Base-by-base conservation (phyloP, 108 stramenopile species). In the Stephanodiscus minutulus region DNA sequence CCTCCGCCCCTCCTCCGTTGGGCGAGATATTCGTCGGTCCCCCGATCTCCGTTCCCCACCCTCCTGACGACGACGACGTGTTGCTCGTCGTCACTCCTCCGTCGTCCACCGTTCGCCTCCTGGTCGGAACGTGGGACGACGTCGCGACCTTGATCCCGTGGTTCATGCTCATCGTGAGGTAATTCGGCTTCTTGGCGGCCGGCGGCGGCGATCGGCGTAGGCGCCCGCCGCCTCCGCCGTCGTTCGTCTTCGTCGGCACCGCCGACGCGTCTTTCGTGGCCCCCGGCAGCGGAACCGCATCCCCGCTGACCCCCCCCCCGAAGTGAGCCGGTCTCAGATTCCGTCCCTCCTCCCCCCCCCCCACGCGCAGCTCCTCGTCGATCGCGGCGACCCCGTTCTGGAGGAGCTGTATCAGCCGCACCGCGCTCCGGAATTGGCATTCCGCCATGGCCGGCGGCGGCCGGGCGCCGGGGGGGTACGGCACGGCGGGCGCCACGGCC, bases 361-460 rank as follows among this genome's bases (percentile, higher is more conserved):
- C 22, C 12, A 57, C 68, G 27, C 41, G 49, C 5, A 79, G 56
- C 41, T 57, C 17, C 13, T 58, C 66, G 63, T 79, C 71, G 46
- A 25, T 44, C 10, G 77, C 58, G 9, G 60, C 43, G 0, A 70
- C 49, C 13, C 61, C 29, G 46, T 78, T 78, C 50, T 78, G 77
- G 46, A 71, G 71, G 9, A 78, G 37, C 25, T 78, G 77, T 50
- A 78, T 78, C 37, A 78, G 35, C 28, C 77, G 43, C 33, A 78
- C 65, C 24, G 77, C 68, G 0, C 39, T 33, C 11, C 39, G 28
- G 31, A 78, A 78, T 66, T 78, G 77, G 4, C 64, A 13, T 10
- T 29, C 13, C 7, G 70, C 71, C 77, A 78, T 78, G 48, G 56
- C 70, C 12, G 48, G 48, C 5, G 56, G 61, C 11, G 69, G 59